Evolutionary conservation across 108 stramenopile species (phyloP).

Genomic region (Fragilaria radians): DNA sequence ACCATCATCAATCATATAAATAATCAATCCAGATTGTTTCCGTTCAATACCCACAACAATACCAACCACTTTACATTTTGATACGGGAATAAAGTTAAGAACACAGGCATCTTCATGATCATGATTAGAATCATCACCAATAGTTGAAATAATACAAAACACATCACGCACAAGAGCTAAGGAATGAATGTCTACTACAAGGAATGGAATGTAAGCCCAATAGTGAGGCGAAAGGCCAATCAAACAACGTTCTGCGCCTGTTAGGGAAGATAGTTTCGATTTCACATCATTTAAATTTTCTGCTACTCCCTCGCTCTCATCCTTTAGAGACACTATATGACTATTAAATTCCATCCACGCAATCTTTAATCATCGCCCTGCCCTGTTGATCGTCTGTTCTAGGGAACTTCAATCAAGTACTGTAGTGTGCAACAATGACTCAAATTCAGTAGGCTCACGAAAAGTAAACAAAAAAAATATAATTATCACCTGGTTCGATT

Average conservation of each 20-base stretch:
- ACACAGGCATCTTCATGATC: neutral
- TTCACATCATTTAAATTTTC: too few species aligned
- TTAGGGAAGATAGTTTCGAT: neutral
- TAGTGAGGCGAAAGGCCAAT: constrained; percentile 73
- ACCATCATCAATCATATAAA: constrained; percentile 78
- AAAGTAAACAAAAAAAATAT: too few species aligned
- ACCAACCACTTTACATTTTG: constrained; percentile 58
- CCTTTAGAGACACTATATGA: too few species aligned
- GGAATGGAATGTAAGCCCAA: constrained; percentile 72
- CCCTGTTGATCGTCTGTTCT: too few species aligned
- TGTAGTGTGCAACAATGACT: too few species aligned
- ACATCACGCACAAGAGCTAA: constrained; percentile 58
- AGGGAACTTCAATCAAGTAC: too few species aligned
- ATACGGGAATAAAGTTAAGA: constrained; percentile 42
- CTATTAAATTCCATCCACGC: too few species aligned
- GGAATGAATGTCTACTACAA: constrained; percentile 40
- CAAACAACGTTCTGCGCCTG: constrained; percentile 22
- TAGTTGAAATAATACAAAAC: constrained; percentile 34
- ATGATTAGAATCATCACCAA: neutral
- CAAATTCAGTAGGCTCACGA: too few species aligned
- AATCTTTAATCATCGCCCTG: too few species aligned
- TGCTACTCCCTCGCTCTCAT: too few species aligned
- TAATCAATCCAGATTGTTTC: constrained; percentile 38
- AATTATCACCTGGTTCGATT: too few species aligned
- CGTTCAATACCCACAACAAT: constrained; percentile 43